Evolutionary conservation across 2,329 filamentous ascomycete genomes (phyloP).

Genomic region (Penicillium nordicum): DNA sequence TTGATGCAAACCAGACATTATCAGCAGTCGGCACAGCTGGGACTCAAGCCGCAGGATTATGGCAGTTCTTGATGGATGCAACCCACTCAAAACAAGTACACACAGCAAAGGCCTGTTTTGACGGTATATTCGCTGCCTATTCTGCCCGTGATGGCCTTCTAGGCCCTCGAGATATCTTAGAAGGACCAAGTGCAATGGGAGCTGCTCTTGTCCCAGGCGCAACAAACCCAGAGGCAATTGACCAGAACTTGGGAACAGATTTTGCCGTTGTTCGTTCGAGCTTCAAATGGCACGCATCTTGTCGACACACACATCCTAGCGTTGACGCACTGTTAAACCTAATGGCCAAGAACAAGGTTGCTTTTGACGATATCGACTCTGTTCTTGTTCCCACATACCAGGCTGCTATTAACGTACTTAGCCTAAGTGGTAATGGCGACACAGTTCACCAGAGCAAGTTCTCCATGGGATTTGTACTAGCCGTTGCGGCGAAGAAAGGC

Average conservation of each 20-base stretch:
- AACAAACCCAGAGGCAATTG: too few species aligned
- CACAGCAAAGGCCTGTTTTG: constrained; percentile 32
- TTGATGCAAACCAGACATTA: constrained; percentile 21
- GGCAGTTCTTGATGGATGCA: constrained; percentile 29
- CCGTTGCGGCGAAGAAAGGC: constrained; percentile 32
- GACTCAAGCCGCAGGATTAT: constrained; percentile 33
- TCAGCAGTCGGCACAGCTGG: constrained; percentile 33
- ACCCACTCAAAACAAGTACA: constrained; percentile 34
- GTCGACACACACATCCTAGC: too few species aligned
- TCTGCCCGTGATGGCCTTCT: constrained; percentile 27
- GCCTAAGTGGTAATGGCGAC: constrained; percentile 27
- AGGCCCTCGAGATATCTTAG: constrained; percentile 26
- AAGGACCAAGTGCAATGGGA: constrained; percentile 30
- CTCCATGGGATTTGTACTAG: constrained; percentile 35
- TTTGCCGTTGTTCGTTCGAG: constrained; percentile 30
- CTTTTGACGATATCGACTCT: constrained; percentile 29
- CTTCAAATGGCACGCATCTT: constrained; percentile 31
- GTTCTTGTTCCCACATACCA: constrained; percentile 29
- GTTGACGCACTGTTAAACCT: too few species aligned
- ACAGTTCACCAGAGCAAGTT: constrained; percentile 37
- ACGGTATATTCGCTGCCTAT: constrained; percentile 33
- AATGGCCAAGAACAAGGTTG: constrained; percentile 21
- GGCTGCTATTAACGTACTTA: constrained; percentile 31
- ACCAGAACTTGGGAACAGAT: constrained; percentile 11
- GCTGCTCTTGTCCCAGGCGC: constrained; percentile 19